These are phyloP conservation scores for Ophiostoma novo-ulmi DNA, from an alignment of 2,329 filamentous ascomycete species.

Conservation along the genomic window DNA sequence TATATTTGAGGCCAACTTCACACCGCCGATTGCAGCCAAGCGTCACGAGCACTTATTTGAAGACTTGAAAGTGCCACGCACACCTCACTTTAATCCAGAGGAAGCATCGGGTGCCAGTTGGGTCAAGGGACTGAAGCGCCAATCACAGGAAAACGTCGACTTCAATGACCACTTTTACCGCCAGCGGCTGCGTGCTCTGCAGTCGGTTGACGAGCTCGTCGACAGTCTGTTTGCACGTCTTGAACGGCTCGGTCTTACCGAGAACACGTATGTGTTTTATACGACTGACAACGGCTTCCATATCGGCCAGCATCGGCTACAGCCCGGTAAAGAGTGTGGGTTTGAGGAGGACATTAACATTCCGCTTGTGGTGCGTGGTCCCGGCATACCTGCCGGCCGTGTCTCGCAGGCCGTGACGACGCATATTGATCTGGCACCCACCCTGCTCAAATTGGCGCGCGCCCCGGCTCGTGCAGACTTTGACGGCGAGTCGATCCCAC, in stretches of 20 bases:
- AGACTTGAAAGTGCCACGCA: conserved; percentile 55
- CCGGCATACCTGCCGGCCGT: conserved; percentile 44
- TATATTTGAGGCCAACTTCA: conserved; percentile 32
- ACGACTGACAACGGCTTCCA: conserved; percentile 55
- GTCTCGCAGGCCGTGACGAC: conserved; percentile 46
- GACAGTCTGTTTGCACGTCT: conserved; percentile 43
- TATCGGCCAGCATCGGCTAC: conserved; percentile 53
- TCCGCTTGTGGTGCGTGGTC: conserved; percentile 57
- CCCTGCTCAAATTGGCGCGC: conserved; percentile 41
- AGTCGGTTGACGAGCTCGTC: conserved; percentile 53
- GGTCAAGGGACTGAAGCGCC: conserved; percentile 40
- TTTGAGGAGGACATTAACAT: conserved; percentile 57
- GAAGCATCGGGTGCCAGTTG: conserved; percentile 44
- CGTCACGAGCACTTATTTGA: conserved; percentile 60
- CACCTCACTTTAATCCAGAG: conserved; percentile 61
- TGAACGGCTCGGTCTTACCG: conserved; percentile 51
- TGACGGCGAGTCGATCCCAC: not conserved
- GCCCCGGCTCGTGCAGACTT: not conserved
- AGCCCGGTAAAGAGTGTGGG: conserved; percentile 53
- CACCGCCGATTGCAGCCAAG: conserved; percentile 52
- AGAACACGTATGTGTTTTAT: conserved; percentile 55
- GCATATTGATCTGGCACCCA: conserved; percentile 61
- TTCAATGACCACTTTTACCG: conserved; percentile 50
- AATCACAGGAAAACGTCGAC: conserved; percentile 40
- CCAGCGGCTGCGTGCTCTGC: conserved; percentile 47